These are phyloP conservation scores for Ceratobasidium sp. DNA, from an alignment of 1,284 basidiomycete species.

Conservation along the genomic window DNA sequence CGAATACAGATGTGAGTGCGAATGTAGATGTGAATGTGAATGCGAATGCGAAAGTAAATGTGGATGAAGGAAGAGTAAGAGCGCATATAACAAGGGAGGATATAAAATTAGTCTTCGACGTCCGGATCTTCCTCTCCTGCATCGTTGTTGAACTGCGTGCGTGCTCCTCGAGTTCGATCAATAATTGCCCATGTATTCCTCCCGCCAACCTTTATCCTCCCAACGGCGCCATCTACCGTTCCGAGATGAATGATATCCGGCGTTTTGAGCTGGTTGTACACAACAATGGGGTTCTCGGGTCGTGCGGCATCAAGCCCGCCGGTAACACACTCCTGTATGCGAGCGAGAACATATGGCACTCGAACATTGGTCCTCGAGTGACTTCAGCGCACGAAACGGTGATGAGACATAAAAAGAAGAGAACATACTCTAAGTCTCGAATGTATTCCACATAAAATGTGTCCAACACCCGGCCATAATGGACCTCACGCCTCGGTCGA, in stretches of 20 bases:
- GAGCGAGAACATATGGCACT: slow-evolving; percentile 3
- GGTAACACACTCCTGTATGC: slow-evolving; percentile 8
- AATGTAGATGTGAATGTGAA: too few species aligned
- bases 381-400: too few species aligned
- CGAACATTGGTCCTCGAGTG: background rate
- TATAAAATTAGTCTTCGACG: too few species aligned
- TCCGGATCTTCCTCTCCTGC: background rate
- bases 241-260: slow-evolving; percentile 19
- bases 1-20: too few species aligned
- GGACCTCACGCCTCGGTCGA: background rate
- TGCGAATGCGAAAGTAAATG: too few species aligned
- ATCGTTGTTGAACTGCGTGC: slow-evolving; percentile 21
- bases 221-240: slow-evolving; percentile 12
- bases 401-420: background rate
- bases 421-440: background rate
- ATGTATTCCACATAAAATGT: slow-evolving; percentile 19
- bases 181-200: slow-evolving; percentile 23
- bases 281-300: slow-evolving; percentile 23
- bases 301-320: background rate
- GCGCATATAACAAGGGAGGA: background rate
- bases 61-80: too few species aligned
- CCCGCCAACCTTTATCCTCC: slow-evolving; percentile 3
- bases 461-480: slow-evolving; percentile 9
- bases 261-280: background rate
- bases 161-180: slow-evolving; percentile 28